Percentiles rank a stretch among this genome's conserved stretches.
Conservation (phyloP, 192 early-diverging fungal genomes). For the Backusella macrospora region DNA sequence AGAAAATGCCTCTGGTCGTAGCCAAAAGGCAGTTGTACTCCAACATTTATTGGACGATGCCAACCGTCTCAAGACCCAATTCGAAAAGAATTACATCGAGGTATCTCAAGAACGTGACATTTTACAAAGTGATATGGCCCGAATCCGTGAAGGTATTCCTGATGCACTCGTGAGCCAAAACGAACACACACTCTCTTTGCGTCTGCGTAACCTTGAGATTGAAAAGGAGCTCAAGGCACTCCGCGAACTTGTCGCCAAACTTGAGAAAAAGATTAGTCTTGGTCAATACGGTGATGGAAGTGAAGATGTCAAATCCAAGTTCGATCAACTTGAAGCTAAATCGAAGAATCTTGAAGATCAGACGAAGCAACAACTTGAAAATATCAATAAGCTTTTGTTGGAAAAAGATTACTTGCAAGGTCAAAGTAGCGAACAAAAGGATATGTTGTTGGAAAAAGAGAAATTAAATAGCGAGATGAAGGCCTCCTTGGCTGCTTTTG, state of each 20-base stretch:
- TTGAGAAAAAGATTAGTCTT: slow-evolving; percentile 25
- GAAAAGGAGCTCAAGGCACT: slow-evolving; percentile 40
- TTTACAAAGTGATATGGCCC: slow-evolving; percentile 39
- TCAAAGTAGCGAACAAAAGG: slow-evolving; percentile 54
- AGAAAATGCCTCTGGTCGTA: slow-evolving; percentile 29
- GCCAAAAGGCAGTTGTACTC: slow-evolving; percentile 39
- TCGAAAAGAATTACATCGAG: slow-evolving; percentile 41
- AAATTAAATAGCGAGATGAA: slow-evolving; percentile 43
- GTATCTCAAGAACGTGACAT: slow-evolving; percentile 43
- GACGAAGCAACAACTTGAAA: slow-evolving; percentile 44
- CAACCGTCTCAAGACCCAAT: slow-evolving; percentile 43
- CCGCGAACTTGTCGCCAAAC: slow-evolving; percentile 32
- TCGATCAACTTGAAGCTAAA: slow-evolving; percentile 44
- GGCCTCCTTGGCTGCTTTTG: slow-evolving; percentile 38
- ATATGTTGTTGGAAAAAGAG: slow-evolving; percentile 56
- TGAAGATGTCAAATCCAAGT: slow-evolving; percentile 47
- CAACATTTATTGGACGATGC: slow-evolving; percentile 45
- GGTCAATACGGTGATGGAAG: slow-evolving; percentile 22
- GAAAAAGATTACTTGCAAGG: slow-evolving; percentile 63
- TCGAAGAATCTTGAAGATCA: slow-evolving; percentile 43
- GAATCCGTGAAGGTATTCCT: slow-evolving; percentile 40
- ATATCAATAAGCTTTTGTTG: slow-evolving; percentile 56
- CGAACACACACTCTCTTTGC: slow-evolving; percentile 30
- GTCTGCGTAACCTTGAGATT: slow-evolving; percentile 39
- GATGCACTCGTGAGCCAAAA: slow-evolving; percentile 36